Evolutionary conservation across 108 stramenopile genomes (phyloP).

Genomic region (Pseudonitzschia pungens): DNA sequence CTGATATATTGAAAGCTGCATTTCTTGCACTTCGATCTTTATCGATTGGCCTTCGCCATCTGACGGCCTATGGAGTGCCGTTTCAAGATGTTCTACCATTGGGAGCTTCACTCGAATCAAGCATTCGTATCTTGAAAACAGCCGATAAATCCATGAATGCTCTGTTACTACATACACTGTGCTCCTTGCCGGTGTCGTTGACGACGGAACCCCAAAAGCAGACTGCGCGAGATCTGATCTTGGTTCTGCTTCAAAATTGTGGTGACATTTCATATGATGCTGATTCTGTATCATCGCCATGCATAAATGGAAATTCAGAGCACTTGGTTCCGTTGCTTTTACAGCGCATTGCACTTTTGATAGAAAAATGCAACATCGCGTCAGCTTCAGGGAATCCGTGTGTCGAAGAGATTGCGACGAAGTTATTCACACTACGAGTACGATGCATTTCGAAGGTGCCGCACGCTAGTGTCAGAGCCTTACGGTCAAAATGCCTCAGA

Average conservation of each 20-base stretch:
- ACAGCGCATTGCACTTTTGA: constrained; percentile 10
- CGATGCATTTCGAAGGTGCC: neutral
- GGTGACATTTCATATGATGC: neutral
- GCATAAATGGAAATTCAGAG: neutral
- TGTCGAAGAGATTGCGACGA: neutral
- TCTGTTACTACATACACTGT: neutral
- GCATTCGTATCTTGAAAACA: constrained; percentile 4
- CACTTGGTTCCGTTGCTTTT: neutral
- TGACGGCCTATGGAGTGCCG: neutral
- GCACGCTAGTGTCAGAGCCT: neutral
- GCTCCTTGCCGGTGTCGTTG: constrained; percentile 7
- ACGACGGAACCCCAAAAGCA: neutral
- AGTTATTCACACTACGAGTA: neutral
- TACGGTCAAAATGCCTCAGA: neutral
- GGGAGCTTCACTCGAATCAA: constrained; percentile 14
- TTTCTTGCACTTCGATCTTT: neutral
- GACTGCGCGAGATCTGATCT: neutral
- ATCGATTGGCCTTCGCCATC: neutral
- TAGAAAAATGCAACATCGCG: neutral
- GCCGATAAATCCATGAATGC: constrained; percentile 8
- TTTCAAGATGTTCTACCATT: constrained; percentile 9
- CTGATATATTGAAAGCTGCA: neutral
- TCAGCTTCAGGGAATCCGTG: neutral
- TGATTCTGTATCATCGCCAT: neutral
- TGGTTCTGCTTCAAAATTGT: neutral